A percentile compares a stretch with the other conserved stretches of the same genome.
phyloP scores from a whole-genome alignment of 768 basidiomycete species.

The Paxillus rubicundulus region DNA sequence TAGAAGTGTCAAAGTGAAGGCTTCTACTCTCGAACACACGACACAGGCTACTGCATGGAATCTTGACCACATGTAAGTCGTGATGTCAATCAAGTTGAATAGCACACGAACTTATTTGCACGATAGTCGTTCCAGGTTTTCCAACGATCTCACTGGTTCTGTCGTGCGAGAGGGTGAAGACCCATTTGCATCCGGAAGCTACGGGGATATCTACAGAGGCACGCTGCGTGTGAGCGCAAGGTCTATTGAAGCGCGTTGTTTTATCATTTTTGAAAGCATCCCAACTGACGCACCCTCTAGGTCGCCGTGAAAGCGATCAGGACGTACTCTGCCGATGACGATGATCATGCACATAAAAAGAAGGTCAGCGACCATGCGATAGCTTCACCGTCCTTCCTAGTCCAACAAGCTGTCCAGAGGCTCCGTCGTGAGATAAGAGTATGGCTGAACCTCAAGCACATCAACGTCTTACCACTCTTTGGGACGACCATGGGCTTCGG shows the following conservation, averaged over 20 bases:
- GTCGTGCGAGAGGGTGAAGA: slow-evolving; percentile 8
- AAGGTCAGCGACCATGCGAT: slow-evolving; percentile 7
- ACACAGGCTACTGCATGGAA: slow-evolving; percentile 1
- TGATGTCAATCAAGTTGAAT: neutral
- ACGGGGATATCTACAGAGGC: slow-evolving; percentile 21
- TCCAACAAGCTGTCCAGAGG: slow-evolving; percentile 9
- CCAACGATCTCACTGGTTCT: slow-evolving; percentile 13
- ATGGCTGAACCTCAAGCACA: slow-evolving; percentile 30
- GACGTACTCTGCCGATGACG: slow-evolving; percentile 13
- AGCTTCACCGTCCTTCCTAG: neutral
- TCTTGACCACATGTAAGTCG: slow-evolving; percentile 12
- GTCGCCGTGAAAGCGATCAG: slow-evolving; percentile 28
- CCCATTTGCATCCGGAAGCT: slow-evolving; percentile 19
- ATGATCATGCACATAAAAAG: slow-evolving; percentile 10
- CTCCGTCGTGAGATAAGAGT: slow-evolving; percentile 30
- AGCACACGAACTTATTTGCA: neutral
- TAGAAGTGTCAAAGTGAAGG: too few species aligned
- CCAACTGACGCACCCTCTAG: slow-evolving; percentile 1
- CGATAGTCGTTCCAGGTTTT: slow-evolving; percentile 11
- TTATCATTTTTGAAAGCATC: neutral
- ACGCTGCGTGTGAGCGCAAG: slow-evolving; percentile 11
- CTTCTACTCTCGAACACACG: neutral
- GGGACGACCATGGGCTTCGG: slow-evolving; percentile 30
- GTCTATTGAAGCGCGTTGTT: slow-evolving; percentile 9
- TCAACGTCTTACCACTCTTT: slow-evolving; percentile 30